Evolutionary conservation across 2,329 filamentous ascomycete genomes (phyloP).

Genomic region (Dothidotthia symphoricarpi): DNA sequence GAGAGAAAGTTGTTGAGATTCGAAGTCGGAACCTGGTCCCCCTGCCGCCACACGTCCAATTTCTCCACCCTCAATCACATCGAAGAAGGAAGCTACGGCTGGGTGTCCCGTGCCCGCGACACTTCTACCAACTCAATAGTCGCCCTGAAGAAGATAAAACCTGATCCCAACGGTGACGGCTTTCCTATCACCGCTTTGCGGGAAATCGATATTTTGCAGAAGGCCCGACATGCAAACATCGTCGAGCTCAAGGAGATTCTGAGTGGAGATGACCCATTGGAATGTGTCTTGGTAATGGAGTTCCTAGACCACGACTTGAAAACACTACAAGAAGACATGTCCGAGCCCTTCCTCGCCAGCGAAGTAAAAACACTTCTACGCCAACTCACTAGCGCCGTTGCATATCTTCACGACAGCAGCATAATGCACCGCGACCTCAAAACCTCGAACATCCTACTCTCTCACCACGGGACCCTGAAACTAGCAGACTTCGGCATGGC

Average conservation of each 20-base stretch:
- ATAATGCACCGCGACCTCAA: conserved; percentile 61
- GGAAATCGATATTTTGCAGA: conserved; percentile 87
- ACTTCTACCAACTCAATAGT: conserved; percentile 73
- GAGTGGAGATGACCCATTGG: conserved; percentile 63
- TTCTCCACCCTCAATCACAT: conserved; percentile 95
- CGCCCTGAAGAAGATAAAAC: conserved; percentile 90
- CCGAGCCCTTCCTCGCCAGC: conserved; percentile 85
- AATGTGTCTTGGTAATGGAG: conserved; percentile 92
- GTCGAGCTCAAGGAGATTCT: conserved; percentile 82
- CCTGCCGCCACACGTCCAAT: conserved; percentile 75
- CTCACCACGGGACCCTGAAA: conserved; percentile 91
- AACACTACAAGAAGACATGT: conserved; percentile 88
- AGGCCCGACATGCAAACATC: conserved; percentile 78
- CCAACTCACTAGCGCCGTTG: conserved; percentile 76
- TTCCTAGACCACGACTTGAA: conserved; percentile 98
- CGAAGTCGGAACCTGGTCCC: conserved; percentile 64
- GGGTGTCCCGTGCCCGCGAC: conserved; percentile 82
- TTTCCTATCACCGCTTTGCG: conserved; percentile 89
- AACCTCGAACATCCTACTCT: conserved; percentile 68
- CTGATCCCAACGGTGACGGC: conserved; percentile 71
- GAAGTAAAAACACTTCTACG: conserved; percentile 88
- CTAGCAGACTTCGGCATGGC: conserved; percentile 99
- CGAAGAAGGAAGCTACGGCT: conserved; percentile 95
- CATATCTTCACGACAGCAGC: conserved; percentile 84
- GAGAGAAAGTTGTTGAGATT: conserved; percentile 68